phyloP scores from a whole-genome alignment of 83 land plant genomes.

The Picea abies region DNA sequence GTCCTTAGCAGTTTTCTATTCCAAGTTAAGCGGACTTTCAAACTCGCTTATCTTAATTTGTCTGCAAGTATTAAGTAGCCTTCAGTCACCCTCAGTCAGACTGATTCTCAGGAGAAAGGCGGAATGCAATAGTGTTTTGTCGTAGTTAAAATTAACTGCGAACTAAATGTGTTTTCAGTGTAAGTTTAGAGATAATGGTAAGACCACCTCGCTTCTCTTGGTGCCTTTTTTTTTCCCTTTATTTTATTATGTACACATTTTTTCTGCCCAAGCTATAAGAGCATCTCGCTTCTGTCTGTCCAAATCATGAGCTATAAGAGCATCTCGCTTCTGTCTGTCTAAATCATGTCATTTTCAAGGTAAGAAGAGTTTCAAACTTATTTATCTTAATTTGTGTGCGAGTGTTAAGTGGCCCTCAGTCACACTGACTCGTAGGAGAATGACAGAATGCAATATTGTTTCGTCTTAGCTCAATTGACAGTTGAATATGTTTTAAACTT shows the following conservation, averaged over 20 bases:
- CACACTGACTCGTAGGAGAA: not conserved
- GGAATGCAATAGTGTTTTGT: not conserved
- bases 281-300: too few species aligned
- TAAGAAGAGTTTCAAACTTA: not conserved
- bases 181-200: not conserved
- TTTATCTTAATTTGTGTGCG: not conserved
- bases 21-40: not conserved
- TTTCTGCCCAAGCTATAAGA: too few species aligned
- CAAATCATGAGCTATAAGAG: too few species aligned
- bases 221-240: too few species aligned
- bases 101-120: not conserved
- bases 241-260: too few species aligned
- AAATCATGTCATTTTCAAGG: not conserved
- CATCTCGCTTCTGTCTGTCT: too few species aligned
- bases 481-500: not conserved
- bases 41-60: not conserved
- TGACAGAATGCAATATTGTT: not conserved
- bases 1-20: not conserved
- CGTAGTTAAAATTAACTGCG: too few species aligned
- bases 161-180: not conserved
- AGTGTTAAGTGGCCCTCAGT: not conserved
- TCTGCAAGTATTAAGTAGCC: not conserved
- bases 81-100: not conserved
- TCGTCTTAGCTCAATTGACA: too few species aligned
- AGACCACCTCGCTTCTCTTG: too few species aligned